phyloP scores from a whole-genome alignment of 177 flowering plant species.

The Vitis hybrid region DNA sequence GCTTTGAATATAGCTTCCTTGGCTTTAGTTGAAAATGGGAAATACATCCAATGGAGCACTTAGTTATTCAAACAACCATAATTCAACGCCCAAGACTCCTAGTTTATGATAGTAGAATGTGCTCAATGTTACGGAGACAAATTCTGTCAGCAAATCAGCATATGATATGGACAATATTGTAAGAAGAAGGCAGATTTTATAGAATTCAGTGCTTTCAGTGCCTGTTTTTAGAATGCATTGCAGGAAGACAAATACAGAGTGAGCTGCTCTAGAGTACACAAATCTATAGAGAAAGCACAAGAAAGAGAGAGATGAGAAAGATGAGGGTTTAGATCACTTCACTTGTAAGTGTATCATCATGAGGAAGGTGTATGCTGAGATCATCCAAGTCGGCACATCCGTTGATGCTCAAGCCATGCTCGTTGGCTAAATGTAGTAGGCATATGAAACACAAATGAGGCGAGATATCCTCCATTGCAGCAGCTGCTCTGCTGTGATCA shows the following conservation, averaged over 20 bases:
- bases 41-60: no score
- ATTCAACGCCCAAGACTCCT: no score
- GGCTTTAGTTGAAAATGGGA: no score
- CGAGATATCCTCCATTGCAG: constrained; percentile 65
- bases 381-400: constrained; percentile 58
- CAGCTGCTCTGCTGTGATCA: constrained; percentile 57
- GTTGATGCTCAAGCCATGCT: constrained; percentile 64
- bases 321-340: background rate
- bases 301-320: no score
- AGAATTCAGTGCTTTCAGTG: background rate
- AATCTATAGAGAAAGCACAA: background rate
- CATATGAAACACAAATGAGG: constrained; percentile 96
- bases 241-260: background rate
- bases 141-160: background rate
- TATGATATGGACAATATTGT: background rate
- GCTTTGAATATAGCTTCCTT: no score
- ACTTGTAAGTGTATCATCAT: background rate
- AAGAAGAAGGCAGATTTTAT: background rate
- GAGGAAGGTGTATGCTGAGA: constrained; percentile 32
- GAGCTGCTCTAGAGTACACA: no score
- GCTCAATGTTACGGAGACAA: background rate
- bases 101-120: background rate
- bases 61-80: no score
- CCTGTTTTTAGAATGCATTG: background rate
- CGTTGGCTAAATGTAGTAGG: constrained; percentile 88